Evolutionary conservation across 345 rosid genomes (phyloP).

Genomic region (Moricandia arvensis): DNA sequence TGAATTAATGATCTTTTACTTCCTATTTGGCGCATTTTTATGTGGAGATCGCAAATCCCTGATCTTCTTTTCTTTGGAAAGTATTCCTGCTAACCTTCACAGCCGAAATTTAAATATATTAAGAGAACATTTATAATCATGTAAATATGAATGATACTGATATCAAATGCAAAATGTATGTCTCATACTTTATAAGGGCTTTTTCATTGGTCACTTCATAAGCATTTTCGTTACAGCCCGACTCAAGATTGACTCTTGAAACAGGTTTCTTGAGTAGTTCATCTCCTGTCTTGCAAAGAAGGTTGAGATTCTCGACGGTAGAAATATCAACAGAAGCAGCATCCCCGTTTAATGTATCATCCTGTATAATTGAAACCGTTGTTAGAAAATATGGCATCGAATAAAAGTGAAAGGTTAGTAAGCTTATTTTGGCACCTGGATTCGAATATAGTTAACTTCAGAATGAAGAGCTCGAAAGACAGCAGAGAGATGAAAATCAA

Average conservation of each 20-base stretch:
- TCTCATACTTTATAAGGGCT: conserved; percentile 31
- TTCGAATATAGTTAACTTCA: conserved; percentile 41
- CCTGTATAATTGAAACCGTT: conserved; percentile 31
- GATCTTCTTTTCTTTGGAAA: conserved; percentile 45
- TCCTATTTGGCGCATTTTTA: conserved; percentile 7
- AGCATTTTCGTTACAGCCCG: conserved; percentile 37
- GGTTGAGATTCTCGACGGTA: conserved; percentile 47
- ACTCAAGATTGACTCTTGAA: conserved; percentile 49
- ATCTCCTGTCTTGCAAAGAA: conserved; percentile 49
- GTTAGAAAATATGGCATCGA: background rate
- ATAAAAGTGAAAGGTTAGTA: background rate
- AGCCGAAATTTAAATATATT: background rate
- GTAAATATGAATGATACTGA: background rate
- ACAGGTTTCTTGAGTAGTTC: conserved; percentile 53
- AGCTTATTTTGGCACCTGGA: conserved; percentile 27
- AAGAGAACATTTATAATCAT: background rate
- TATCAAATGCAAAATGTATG: background rate
- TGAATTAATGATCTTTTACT: background rate
- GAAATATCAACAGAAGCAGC: conserved; percentile 55
- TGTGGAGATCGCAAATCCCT: conserved; percentile 42
- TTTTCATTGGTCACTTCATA: conserved; percentile 25
- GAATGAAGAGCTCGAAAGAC: conserved; percentile 52
- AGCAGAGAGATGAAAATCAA: conserved; percentile 45
- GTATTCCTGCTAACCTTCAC: conserved; percentile 43
- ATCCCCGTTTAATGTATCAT: conserved; percentile 45